phyloP scores from a whole-genome alignment of 1,284 basidiomycete genomes.

The Melampsora larici-populina region DNA sequence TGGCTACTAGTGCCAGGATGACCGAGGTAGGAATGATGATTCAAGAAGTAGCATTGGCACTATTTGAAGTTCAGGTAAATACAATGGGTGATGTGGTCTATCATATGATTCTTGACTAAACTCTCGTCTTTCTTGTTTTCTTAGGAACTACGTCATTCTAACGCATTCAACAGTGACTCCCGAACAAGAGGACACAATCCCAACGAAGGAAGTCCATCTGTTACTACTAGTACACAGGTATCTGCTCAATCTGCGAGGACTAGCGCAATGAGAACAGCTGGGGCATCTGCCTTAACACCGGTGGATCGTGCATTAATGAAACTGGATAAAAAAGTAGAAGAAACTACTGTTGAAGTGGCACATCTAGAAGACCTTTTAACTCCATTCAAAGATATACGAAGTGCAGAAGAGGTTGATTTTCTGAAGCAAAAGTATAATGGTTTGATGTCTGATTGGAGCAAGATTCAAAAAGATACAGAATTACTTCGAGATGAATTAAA shows the following conservation, averaged over 20 bases:
- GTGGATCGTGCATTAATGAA: conserved; percentile 30
- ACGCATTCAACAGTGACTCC: conserved; percentile 8
- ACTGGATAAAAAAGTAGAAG: conserved; percentile 26
- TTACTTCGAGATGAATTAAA: conserved; percentile 49
- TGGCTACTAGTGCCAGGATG: conserved; percentile 11
- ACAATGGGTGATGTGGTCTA: neutral
- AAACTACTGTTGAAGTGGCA: neutral
- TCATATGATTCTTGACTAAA: neutral
- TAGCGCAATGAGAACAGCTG: neutral
- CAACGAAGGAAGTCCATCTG: neutral
- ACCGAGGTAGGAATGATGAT: conserved; percentile 23
- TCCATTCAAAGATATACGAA: neutral
- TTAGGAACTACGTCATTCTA: conserved; percentile 35
- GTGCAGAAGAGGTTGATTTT: neutral
- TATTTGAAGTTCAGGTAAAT: conserved; percentile 32
- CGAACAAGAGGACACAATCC: conserved; percentile 9
- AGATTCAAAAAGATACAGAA: conserved; percentile 49
- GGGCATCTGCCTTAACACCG: conserved; percentile 27
- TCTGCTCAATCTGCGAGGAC: neutral
- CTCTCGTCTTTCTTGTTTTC: neutral
- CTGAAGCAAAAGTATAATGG: conserved; percentile 43
- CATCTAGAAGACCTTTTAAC: neutral
- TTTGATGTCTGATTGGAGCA: conserved; percentile 47
- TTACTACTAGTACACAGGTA: neutral
- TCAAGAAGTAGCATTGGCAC: conserved; percentile 16